Evolutionary conservation across 2,329 filamentous ascomycete genomes (phyloP).

Genomic region (Aspergillus fructus): DNA sequence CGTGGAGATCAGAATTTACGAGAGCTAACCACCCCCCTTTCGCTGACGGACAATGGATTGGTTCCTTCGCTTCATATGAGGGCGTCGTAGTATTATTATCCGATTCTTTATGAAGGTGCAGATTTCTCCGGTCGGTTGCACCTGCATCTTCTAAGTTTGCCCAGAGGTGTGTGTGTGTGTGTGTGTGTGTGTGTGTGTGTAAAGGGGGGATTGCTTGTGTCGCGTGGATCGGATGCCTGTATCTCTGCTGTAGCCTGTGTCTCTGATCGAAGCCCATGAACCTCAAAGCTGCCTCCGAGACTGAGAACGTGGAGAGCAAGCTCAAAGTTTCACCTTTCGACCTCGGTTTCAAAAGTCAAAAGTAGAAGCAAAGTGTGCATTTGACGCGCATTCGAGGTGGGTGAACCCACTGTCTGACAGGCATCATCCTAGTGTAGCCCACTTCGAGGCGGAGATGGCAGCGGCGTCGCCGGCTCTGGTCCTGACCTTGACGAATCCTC

Average conservation of each 20-base stretch:
- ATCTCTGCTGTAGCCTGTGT: background rate
- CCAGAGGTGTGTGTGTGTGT: no score
- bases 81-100: no score
- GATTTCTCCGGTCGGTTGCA: background rate
- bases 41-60: background rate
- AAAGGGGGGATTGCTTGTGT: background rate
- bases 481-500: background rate
- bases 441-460: background rate
- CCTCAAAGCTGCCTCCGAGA: background rate
- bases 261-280: background rate
- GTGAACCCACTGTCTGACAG: background rate
- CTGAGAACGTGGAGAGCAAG: background rate
- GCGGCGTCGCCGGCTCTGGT: background rate
- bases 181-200: no score
- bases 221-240: conserved; percentile 1
- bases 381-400: background rate
- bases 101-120: background rate
- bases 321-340: background rate
- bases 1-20: background rate
- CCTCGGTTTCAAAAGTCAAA: background rate
- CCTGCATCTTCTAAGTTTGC: background rate
- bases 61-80: background rate
- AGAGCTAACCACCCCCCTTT: background rate
- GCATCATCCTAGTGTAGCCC: background rate
- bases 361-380: no score